Evolutionary conservation across 1,284 basidiomycete species (phyloP).

Genomic region (Dichomitus squalens): DNA sequence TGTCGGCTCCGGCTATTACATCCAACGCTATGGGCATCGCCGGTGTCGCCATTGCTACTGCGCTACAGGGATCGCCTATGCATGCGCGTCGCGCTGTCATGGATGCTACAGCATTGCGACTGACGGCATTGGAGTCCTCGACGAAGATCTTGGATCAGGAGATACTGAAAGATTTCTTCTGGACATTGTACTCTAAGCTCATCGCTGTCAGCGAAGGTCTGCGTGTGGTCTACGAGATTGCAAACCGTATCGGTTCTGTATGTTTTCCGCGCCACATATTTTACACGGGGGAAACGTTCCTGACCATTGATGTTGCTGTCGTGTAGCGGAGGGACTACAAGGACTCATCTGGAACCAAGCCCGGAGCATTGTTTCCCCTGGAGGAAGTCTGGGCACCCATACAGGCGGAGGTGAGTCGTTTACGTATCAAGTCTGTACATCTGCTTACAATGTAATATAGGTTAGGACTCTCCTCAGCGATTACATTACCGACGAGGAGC

Average conservation of each 20-base stretch:
- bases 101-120: conserved; percentile 57
- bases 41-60: conserved; percentile 26
- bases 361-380: conserved; percentile 75
- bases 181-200: conserved; percentile 97
- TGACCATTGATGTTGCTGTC: background rate
- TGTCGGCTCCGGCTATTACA: conserved; percentile 32
- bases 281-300: background rate
- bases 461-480: conserved; percentile 86
- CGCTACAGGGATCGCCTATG: conserved; percentile 14
- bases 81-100: conserved; percentile 30
- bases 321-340: conserved; percentile 83
- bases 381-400: conserved; percentile 92
- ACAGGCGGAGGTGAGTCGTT: conserved; percentile 75
- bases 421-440: conserved; percentile 3
- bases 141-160: conserved; percentile 81
- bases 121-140: conserved; percentile 79
- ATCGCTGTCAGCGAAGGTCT: conserved; percentile 95
- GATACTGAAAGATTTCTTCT: conserved; percentile 91
- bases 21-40: conserved; percentile 26
- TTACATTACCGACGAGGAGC: conserved; percentile 90
- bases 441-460: conserved; percentile 41
- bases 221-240: conserved; percentile 90
- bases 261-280: conserved; percentile 32
- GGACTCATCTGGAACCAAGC: conserved; percentile 78
- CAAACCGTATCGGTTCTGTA: conserved; percentile 86